phyloP scores from a whole-genome alignment of 805 yeast genomes.

The Kurtzmaniella fragi region DNA sequence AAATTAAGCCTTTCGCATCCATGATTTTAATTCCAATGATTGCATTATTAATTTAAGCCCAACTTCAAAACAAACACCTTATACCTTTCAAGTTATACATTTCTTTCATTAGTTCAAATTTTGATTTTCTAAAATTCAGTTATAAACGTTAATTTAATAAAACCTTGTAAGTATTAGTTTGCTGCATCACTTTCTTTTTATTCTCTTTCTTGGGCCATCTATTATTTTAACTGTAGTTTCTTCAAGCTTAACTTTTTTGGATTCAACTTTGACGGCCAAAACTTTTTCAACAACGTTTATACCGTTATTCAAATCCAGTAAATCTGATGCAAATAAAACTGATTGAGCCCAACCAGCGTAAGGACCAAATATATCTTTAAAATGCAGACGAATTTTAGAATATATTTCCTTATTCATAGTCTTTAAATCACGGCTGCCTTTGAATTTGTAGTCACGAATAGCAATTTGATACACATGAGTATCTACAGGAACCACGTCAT shows the following conservation, averaged over 20 bases:
- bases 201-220: no score
- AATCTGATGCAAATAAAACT: constrained; percentile 84
- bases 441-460: constrained; percentile 67
- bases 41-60: no score
- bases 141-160: no score
- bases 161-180: no score
- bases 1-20: no score
- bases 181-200: no score
- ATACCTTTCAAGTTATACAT: no score
- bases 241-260: constrained; percentile 11
- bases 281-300: constrained; percentile 27
- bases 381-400: constrained; percentile 51
- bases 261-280: constrained; percentile 10
- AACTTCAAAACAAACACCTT: no score
- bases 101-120: no score
- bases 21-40: no score
- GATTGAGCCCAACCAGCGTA: constrained; percentile 99
- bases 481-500: constrained; percentile 88
- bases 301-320: constrained; percentile 67
- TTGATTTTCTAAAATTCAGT: no score
- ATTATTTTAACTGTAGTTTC: not conserved
- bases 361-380: constrained; percentile 73
- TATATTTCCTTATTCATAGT: constrained; percentile 49
- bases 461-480: constrained; percentile 94
- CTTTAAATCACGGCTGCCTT: constrained; percentile 34